Evolutionary conservation across 2,329 filamentous ascomycete species (phyloP), one percentile per base, ranked within the genome.

Genomic region (Exserohilum rostratum): DNA sequence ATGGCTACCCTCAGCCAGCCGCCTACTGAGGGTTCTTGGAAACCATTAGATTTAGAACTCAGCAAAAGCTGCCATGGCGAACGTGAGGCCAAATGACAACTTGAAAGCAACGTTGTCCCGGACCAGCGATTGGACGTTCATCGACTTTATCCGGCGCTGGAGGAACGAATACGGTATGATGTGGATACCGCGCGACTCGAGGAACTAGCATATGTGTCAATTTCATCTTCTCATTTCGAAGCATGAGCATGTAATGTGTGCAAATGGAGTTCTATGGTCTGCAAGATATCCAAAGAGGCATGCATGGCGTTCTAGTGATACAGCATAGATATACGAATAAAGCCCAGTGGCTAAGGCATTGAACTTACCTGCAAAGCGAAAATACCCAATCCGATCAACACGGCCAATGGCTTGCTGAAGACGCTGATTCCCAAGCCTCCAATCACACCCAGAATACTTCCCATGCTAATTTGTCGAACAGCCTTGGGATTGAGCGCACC

Each of bases 41-140:
- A 31, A 10, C 27, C n/a, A n/a, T 20, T 15, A 18, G 9, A 25
- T 12, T 51, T 64, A 85, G 53, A 88, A 81, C 46, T 78, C 73
- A 66, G 81, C 81, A 80, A 89, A 89, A 2, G 84, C 85, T 44
- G 88, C 88, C 67, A 92, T 75, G 22, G 87, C 84, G 76, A 92
- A 92, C 25, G 89, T 89, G 37, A 85, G 68, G n/a, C 86, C 85
- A 71, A 93, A 92, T 3, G 87, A 86, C 18, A 87, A 70, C 69
- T 88, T 89, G 70, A 90, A 88, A 15, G 83, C 83, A 2, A 85
- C 82, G 62, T 86, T 84, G 56, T 83, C 79, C 64, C 83, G 79
- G 48, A 88, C 74, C 40, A 82, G 77, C 4, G 79, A 79, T 40
- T 78, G 73, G 17, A 85, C 55, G 63, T 85, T 78, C 22, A 83